A percentile compares a stretch with the other conserved stretches of the same genome.
These are phyloP conservation scores for Phalaenopsis aphrodite DNA, from an alignment of 106 monocot species.

Conservation along the genomic window DNA sequence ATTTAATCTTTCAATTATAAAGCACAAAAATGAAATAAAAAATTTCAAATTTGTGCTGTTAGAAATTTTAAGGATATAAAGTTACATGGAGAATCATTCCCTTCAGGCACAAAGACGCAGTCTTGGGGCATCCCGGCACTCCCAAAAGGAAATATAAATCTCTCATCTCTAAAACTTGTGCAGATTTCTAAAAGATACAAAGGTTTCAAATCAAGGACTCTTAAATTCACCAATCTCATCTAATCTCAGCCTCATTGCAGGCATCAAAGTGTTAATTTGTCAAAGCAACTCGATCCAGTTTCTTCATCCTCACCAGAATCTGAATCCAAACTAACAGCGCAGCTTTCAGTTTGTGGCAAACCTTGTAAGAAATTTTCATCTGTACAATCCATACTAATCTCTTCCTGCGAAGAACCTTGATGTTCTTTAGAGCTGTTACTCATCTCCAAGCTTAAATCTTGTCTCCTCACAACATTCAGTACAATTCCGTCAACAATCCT, in stretches of 20 bases:
- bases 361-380: neutral
- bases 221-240: neutral
- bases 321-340: slow-evolving; percentile 27
- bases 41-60: too few relatives aligned
- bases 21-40: too few relatives aligned
- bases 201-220: neutral
- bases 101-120: too few relatives aligned
- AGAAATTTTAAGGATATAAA: too few relatives aligned
- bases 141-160: too few relatives aligned
- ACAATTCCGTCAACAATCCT: slow-evolving; percentile 54
- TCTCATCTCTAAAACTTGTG: too few relatives aligned
- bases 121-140: too few relatives aligned
- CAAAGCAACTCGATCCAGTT: neutral
- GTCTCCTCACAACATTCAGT: slow-evolving; percentile 59
- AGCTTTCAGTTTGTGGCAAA: slow-evolving; percentile 25
- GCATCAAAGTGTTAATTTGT: neutral
- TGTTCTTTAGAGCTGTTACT: slow-evolving; percentile 13
- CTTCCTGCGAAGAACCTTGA: slow-evolving; percentile 6
- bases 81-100: too few relatives aligned
- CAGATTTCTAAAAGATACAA: neutral
- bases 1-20: too few relatives aligned
- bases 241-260: neutral
- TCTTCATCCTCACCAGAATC: slow-evolving; percentile 30
- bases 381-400: neutral
- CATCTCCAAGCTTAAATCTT: slow-evolving; percentile 7